These are phyloP conservation scores for Chlamydomonas urium DNA, from an alignment of 139 green algal species.

Conservation along the genomic window DNA sequence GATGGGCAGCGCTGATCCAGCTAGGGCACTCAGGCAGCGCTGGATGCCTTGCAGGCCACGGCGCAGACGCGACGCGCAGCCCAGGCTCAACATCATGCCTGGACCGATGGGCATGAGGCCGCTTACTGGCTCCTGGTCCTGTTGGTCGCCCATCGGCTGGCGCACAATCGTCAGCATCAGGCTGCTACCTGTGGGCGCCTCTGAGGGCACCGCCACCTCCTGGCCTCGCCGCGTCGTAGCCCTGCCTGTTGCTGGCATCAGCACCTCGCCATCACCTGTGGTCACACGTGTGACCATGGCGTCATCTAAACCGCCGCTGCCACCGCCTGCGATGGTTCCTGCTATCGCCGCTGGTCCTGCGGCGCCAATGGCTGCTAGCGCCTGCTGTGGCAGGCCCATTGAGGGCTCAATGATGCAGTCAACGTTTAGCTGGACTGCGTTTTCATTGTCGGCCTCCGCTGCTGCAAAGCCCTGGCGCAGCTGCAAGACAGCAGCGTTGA, in stretches of 20 bases:
- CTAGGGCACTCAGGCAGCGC: background rate
- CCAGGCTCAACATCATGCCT: background rate
- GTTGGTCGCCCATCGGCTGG: background rate
- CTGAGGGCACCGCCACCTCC: background rate
- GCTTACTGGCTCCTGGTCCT: background rate
- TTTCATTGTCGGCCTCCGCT: background rate
- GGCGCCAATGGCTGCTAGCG: too few relatives aligned
- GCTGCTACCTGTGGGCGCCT: background rate
- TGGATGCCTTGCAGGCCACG: constrained; percentile 3
- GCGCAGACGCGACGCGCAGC: background rate
- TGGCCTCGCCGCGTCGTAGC: background rate
- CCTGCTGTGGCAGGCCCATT: too few relatives aligned
- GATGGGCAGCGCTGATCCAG: background rate
- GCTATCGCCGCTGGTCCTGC: too few relatives aligned
- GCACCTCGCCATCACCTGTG: background rate
- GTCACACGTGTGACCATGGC: too few relatives aligned
- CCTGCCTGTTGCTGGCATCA: background rate
- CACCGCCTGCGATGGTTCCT: too few relatives aligned
- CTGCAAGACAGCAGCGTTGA: background rate
- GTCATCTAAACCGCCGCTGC: too few relatives aligned
- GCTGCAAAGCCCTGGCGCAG: background rate
- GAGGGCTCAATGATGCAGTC: constrained; percentile 5
- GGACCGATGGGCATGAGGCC: background rate
- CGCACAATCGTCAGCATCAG: constrained; percentile 6
- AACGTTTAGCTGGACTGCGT: background rate